phyloP scores from a whole-genome alignment of 768 basidiomycete genomes.

The Pulveroboletus sp. region DNA sequence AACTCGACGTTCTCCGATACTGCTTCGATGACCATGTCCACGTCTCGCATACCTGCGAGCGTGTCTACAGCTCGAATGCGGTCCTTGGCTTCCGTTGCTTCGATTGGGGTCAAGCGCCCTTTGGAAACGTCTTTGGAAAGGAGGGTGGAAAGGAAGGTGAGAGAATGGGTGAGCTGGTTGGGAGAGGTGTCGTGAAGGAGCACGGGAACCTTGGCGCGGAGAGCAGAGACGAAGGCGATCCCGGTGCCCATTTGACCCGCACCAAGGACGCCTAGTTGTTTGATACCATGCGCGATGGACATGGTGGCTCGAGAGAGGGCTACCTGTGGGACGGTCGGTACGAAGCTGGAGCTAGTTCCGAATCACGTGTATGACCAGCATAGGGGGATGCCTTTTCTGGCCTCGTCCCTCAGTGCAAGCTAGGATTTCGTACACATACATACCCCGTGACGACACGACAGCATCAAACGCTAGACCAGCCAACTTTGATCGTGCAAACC shows the following conservation, averaged over 20 bases:
- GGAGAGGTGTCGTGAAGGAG: constrained; percentile 77
- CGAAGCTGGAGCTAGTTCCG: too few species aligned
- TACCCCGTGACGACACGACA: too few species aligned
- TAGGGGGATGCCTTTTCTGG: too few species aligned
- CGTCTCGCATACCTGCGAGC: constrained; percentile 62
- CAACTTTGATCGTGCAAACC: too few species aligned
- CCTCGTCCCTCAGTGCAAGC: too few species aligned
- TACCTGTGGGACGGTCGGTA: too few species aligned
- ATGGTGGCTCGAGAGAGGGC: constrained; percentile 8
- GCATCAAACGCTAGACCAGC: constrained; percentile 16
- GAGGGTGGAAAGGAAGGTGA: constrained; percentile 72
- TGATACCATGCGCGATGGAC: constrained; percentile 65
- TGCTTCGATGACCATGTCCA: constrained; percentile 92
- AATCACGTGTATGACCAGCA: constrained; percentile 5
- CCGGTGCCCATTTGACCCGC: constrained; percentile 91
- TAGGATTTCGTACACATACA: too few species aligned
- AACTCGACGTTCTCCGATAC: constrained; percentile 79
- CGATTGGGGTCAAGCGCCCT: constrained; percentile 61
- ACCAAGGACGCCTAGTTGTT: constrained; percentile 71
- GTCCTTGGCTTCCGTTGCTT: constrained; percentile 69
- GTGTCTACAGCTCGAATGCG: constrained; percentile 61
- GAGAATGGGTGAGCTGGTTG: constrained; percentile 68
- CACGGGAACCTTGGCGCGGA: constrained; percentile 82
- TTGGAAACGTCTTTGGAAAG: constrained; percentile 88
- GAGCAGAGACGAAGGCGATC: constrained; percentile 82